Base-by-base conservation (phyloP, 768 basidiomycete species). In the Obba rivulosa region DNA sequence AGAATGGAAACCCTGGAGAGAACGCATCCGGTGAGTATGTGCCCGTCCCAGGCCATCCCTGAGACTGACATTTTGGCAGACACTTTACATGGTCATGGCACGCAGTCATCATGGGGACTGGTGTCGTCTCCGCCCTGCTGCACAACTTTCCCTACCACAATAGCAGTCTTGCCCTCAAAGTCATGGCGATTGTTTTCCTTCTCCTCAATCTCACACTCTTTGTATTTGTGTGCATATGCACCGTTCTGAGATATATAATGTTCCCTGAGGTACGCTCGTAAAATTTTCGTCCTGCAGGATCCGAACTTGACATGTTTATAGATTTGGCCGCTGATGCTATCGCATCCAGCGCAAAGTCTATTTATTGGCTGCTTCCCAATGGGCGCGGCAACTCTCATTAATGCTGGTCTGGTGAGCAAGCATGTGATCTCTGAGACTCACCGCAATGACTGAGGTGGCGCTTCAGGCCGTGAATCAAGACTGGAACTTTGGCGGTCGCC, bases 31-130 rank as follows among this genome's bases (percentile, higher is more conserved):
- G 71, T 70, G 55, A 49, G 35, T 25, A n/a, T 16, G 2, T 45
- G 2, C 16, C 20, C 7, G n/a, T 8, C 8, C 21, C 17, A 21
- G 16, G 21, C 10, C 34, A 18, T 18, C 34, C 8, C 11, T 23
- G n/a, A 18, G 28, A 44, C 43, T 23, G 13, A 35, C 21, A 43
- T 14, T 11, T 20, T 11, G 22, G 17, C 25, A 75, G 73, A 28
- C 68, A 75, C 49, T 74, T 75, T 51, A 74, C 73, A 5, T 73
- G 72, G 34, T 67, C 70, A 49, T 76, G 74, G 74, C 65, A 75
- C 53, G 69, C 74, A 10, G 70, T 74, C 16, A 63, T 70, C 23
- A 76, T 76, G 74, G 74, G 74, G 45, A 75, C 75, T 1, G 75
- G 76, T 3, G 68, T 62, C 14, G 61, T 65, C 21, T 68, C 69